These are phyloP conservation scores for Colletotrichum viniferum DNA, from an alignment of 2,329 filamentous ascomycete species.

Conservation along the genomic window DNA sequence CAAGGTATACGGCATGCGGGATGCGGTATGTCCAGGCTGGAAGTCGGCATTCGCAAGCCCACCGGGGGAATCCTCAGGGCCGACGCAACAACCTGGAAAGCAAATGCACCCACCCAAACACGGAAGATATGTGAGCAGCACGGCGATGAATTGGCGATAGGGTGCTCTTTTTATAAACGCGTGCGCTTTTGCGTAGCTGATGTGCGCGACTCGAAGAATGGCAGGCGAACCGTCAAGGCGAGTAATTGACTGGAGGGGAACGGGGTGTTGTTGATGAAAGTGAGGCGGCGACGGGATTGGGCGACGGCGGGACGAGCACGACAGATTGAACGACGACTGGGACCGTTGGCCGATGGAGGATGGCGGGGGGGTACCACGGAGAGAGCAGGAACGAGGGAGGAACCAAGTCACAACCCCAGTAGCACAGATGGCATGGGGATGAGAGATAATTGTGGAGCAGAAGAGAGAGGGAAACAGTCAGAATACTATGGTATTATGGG, in stretches of 20 bases:
- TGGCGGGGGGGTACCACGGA: slow-evolving; percentile 4
- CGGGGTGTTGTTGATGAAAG: slow-evolving; percentile 22
- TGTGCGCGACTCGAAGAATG: neutral
- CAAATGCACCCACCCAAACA: slow-evolving; percentile 6
- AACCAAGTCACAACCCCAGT: neutral
- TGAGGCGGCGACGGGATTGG: slow-evolving; percentile 21
- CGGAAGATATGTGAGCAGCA: neutral
- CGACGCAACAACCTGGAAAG: neutral
- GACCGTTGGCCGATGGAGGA: neutral
- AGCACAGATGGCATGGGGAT: neutral
- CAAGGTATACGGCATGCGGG: neutral
- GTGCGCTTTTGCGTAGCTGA: neutral
- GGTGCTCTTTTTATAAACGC: slow-evolving; percentile 1
- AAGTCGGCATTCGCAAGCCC: slow-evolving; percentile 18
- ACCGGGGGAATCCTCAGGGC: slow-evolving; percentile 9
- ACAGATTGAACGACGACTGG: neutral
- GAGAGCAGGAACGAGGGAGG: neutral
- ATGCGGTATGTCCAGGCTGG: slow-evolving; percentile 2
- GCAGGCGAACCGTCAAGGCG: slow-evolving; percentile 7
- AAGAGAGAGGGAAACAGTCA: neutral
- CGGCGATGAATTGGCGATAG: neutral
- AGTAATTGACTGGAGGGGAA: slow-evolving; percentile 5
- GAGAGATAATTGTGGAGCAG: slow-evolving; percentile 9
- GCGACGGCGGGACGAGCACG: slow-evolving; percentile 1
- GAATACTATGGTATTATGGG: no score